Conservation (phyloP, 1,284 basidiomycete genomes). For the Trichosporon ovoides region DNA sequence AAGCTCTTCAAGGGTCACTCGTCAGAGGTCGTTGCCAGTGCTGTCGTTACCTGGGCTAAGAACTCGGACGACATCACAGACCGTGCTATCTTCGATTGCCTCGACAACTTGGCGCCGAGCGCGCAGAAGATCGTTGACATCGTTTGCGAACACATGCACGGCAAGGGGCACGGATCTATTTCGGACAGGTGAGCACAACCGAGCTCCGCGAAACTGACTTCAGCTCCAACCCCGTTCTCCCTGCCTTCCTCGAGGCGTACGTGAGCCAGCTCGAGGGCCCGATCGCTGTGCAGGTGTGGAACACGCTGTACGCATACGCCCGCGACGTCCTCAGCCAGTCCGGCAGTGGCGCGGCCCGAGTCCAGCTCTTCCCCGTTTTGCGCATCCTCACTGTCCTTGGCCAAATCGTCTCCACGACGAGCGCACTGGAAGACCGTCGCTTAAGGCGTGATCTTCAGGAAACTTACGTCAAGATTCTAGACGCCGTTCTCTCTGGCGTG, state of each 20-base stretch:
- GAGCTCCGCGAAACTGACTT: slow-evolving; percentile 58
- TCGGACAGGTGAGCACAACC: slow-evolving; percentile 55
- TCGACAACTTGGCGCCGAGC: slow-evolving; percentile 76
- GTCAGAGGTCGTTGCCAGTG: slow-evolving; percentile 66
- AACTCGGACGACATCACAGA: slow-evolving; percentile 33
- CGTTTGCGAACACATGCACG: slow-evolving; percentile 63
- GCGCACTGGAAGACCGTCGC: slow-evolving; percentile 80
- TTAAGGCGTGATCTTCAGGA: slow-evolving; percentile 90
- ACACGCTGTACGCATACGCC: slow-evolving; percentile 66
- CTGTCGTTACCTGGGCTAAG: slow-evolving; percentile 35
- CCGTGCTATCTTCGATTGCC: slow-evolving; percentile 66
- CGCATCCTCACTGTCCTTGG: slow-evolving; percentile 75
- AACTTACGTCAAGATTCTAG: slow-evolving; percentile 75
- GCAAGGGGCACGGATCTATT: slow-evolving; percentile 54
- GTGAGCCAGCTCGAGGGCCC: slow-evolving; percentile 78
- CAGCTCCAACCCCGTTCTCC: slow-evolving; percentile 44
- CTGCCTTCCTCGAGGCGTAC: slow-evolving; percentile 77
- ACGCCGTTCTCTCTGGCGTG: slow-evolving; percentile 68
- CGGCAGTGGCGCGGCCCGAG: slow-evolving; percentile 58
- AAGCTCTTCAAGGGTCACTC: slow-evolving; percentile 76
- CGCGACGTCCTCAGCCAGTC: slow-evolving; percentile 65
- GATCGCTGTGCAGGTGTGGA: slow-evolving; percentile 86
- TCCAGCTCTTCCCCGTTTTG: slow-evolving; percentile 64
- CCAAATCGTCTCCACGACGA: slow-evolving; percentile 74
- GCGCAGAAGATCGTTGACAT: slow-evolving; percentile 85